Evolutionary conservation across 345 rosid genomes (phyloP).

Genomic region (Rhizophora mangle): DNA sequence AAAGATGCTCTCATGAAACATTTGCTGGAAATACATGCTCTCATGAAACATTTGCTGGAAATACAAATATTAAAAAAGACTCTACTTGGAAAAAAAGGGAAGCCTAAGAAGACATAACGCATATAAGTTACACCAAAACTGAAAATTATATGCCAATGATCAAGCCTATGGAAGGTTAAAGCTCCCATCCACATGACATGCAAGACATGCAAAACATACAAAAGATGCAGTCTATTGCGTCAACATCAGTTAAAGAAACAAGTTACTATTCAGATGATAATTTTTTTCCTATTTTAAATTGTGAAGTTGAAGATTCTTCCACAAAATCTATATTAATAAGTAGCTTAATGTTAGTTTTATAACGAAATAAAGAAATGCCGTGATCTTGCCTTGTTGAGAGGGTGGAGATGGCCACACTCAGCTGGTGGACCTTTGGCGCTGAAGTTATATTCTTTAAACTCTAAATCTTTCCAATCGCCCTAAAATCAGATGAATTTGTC

Average conservation of each 20-base stretch:
- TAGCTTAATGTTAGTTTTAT: background rate
- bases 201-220: background rate
- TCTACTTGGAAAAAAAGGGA: background rate
- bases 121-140: background rate
- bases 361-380: background rate
- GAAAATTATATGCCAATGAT: background rate
- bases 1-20: background rate
- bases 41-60: background rate
- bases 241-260: background rate
- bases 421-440: slow-evolving; percentile 83
- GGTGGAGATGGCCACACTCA: slow-evolving; percentile 92
- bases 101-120: background rate
- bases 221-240: background rate
- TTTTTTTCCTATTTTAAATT: background rate
- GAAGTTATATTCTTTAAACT: slow-evolving; percentile 90
- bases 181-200: background rate
- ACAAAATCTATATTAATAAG: background rate
- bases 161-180: background rate
- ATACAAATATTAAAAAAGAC: background rate
- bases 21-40: slow-evolving; percentile 1
- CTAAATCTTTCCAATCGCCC: slow-evolving; percentile 86
- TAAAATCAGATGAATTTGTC: slow-evolving; percentile 28
- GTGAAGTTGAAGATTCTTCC: background rate
- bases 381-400: slow-evolving; percentile 75
- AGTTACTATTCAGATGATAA: background rate